Conservation (phyloP, 2,329 filamentous ascomycete genomes). For the Colletotrichum lini region DNA sequence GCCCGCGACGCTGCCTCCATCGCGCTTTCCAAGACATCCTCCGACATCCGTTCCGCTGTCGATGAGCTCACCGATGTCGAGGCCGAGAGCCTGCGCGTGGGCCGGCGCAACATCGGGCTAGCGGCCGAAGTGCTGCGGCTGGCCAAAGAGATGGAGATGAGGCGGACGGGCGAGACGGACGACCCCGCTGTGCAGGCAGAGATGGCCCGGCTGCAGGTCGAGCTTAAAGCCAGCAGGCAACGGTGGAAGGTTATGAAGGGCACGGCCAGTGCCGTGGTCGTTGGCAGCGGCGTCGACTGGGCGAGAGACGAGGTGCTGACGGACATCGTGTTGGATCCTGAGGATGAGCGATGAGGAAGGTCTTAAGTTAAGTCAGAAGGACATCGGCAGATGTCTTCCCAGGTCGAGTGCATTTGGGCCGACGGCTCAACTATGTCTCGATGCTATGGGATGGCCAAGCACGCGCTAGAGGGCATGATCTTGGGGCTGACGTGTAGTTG, state of each 20-base stretch:
- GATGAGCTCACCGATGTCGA: constrained; percentile 70
- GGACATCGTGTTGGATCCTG: constrained; percentile 79
- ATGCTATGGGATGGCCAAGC: background rate
- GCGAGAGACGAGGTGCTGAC: constrained; percentile 76
- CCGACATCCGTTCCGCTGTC: constrained; percentile 64
- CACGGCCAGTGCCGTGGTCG: constrained; percentile 82
- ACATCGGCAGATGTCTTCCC: too few relatives aligned
- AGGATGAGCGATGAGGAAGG: constrained; percentile 50
- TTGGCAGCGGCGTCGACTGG: constrained; percentile 89
- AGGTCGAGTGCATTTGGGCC: background rate
- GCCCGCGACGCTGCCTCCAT: constrained; percentile 78
- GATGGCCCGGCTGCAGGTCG: constrained; percentile 70
- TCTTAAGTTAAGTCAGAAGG: background rate
- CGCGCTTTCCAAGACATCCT: constrained; percentile 71
- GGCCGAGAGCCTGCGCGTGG: constrained; percentile 69
- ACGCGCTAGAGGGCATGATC: background rate
- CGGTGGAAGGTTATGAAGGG: constrained; percentile 84
- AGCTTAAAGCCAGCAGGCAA: constrained; percentile 74
- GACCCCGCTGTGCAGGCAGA: constrained; percentile 68
- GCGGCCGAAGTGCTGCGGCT: constrained; percentile 75
- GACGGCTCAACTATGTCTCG: background rate
- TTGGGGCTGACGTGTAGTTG: background rate
- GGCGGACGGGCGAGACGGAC: constrained; percentile 67
- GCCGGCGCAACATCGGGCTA: constrained; percentile 73
- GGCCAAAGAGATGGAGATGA: constrained; percentile 67